A percentile compares a stretch with the other conserved stretches of the same genome.
Conservation (phyloP, 441 rosid genomes). For the Eruca vesicaria region DNA sequence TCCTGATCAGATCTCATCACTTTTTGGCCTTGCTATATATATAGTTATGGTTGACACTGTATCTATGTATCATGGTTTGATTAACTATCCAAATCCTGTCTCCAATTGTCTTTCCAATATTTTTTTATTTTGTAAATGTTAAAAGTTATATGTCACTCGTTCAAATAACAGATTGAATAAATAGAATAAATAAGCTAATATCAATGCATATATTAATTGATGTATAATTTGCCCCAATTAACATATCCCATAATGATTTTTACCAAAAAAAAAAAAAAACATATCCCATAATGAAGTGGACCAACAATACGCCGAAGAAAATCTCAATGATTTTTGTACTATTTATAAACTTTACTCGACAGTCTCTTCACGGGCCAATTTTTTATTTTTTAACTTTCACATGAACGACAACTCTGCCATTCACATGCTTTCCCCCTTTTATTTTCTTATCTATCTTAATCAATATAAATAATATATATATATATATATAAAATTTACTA, state of each 20-base stretch:
- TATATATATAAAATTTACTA: background rate
- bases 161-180: constrained; percentile 7
- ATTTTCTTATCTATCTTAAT: constrained; percentile 17
- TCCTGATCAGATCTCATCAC: background rate
- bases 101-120: background rate
- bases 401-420: constrained; percentile 40
- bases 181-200: background rate
- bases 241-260: constrained; percentile 30
- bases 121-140: background rate
- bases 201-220: background rate
- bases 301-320: constrained; percentile 28
- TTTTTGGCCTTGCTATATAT: background rate
- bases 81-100: background rate
- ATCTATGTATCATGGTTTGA: background rate
- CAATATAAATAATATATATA: background rate
- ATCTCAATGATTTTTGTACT: constrained; percentile 26
- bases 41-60: background rate
- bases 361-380: constrained; percentile 37
- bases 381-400: constrained; percentile 19
- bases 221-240: constrained; percentile 22
- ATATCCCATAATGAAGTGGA: constrained; percentile 35
- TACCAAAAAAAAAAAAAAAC: too few species aligned
- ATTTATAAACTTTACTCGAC: constrained; percentile 31
- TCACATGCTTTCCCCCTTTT: constrained; percentile 34
- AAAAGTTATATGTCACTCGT: background rate